phyloP scores from a whole-genome alignment of 2,329 filamentous ascomycete genomes.

The Fusarium sp. region DNA sequence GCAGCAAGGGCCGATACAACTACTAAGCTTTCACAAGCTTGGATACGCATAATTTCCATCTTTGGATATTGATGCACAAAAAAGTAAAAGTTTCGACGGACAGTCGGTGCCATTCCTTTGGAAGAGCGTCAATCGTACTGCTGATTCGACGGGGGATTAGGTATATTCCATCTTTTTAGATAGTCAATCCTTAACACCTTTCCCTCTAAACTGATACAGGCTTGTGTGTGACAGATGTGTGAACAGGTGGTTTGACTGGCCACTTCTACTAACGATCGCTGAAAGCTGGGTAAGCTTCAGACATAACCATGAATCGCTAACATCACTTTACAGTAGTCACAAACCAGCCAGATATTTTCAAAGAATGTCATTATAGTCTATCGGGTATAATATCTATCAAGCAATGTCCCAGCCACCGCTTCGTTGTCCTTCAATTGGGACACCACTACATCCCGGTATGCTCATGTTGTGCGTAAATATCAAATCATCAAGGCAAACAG shows the following conservation, averaged over 20 bases:
- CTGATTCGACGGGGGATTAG: slow-evolving; percentile 24
- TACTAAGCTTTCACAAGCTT: neutral
- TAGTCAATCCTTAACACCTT: slow-evolving; percentile 36
- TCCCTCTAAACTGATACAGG: slow-evolving; percentile 8
- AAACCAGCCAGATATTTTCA: neutral
- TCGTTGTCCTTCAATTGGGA: neutral
- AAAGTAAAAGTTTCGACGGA: slow-evolving; percentile 2
- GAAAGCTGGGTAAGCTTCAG: neutral
- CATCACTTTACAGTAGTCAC: neutral
- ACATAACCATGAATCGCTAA: neutral
- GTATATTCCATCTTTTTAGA: slow-evolving; percentile 31
- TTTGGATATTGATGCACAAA: neutral
- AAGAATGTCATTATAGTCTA: slow-evolving; percentile 4
- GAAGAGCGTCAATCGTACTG: neutral
- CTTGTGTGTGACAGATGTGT: neutral
- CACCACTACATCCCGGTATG: neutral
- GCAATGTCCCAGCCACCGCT: slow-evolving; percentile 12
- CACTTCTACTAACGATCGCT: neutral
- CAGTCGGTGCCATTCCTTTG: slow-evolving; percentile 1
- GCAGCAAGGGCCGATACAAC: slow-evolving; percentile 15
- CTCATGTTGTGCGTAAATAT: neutral
- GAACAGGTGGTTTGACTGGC: neutral
- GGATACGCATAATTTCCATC: neutral
- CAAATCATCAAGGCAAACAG: neutral
- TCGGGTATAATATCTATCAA: slow-evolving; percentile 12